Base-by-base conservation (phyloP, 2,329 filamentous ascomycete genomes). In the Aspergillus sp. region DNA sequence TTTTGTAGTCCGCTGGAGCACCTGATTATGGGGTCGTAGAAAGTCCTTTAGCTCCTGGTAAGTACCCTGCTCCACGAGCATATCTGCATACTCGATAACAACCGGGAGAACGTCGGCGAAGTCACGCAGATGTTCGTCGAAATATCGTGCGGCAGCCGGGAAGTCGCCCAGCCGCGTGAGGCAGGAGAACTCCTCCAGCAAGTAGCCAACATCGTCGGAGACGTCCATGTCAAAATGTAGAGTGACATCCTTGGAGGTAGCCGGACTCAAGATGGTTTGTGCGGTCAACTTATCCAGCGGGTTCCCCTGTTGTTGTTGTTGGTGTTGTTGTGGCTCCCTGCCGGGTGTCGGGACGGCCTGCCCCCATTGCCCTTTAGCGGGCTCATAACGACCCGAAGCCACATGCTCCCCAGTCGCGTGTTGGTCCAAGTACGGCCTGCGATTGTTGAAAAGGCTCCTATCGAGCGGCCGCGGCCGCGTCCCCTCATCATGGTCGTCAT, bases 41-140 rank as follows among this genome's bases (percentile, higher is more conserved):
- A 28, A 52, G 15, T 28, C 5, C 15, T 22, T 41, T 25, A 57
- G 1, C 9, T 23, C 30, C 31, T 23, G 1, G 25, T 66, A 64
- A n/a, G 51, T 22, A 0, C 64, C 59, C 38, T 66, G 59, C n/a
- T 65, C 64, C 23, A 62, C 34, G 9, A 64, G 54, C 61, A 66
- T 57, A 53, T 67, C 64, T n/a, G 60, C 58, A 31, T 64, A 65
- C 47, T 62, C 60, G 15, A 65, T 38, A 7, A 17, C n/a, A 9
- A 66, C 54, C 7, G 46, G 62, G 2, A 50, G 56, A 23, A 65
- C n/a, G 19, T 60, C 52, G 13, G 53, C 9, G 30, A 55, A 52
- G 19, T 53, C 47, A 28, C 49, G 17, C 6, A 57, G 4, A 17
- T 15, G 25, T 3, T 46, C 47, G 11, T 51, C 7, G 3, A 50